Evolutionary conservation across 192 early-diverging fungal species (phyloP).

Genomic region (Fimicolochytrium jonesii): DNA sequence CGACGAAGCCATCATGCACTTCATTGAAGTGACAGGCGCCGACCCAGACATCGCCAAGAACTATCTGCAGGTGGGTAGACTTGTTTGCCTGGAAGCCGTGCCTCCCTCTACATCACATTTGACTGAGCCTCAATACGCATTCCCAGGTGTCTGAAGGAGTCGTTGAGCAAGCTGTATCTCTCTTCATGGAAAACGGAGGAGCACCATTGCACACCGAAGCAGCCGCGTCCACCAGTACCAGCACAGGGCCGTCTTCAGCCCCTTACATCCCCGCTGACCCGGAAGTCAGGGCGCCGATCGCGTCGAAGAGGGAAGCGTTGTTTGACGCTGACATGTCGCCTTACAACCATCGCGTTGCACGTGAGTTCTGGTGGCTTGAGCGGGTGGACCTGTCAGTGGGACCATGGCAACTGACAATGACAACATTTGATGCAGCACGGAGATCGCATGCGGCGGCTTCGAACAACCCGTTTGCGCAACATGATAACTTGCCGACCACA

Average conservation of each 20-base stretch:
- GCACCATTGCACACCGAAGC: slow-evolving; percentile 39
- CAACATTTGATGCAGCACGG: too few relatives aligned
- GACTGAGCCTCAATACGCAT: too few relatives aligned
- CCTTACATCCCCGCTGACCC: not conserved
- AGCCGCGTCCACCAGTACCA: slow-evolving; percentile 3
- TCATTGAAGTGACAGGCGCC: slow-evolving; percentile 63
- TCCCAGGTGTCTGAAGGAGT: slow-evolving; percentile 70
- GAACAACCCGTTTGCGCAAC: too few relatives aligned
- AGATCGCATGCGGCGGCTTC: too few relatives aligned
- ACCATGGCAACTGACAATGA: too few relatives aligned
- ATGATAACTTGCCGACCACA: too few relatives aligned
- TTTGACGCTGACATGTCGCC: slow-evolving; percentile 16
- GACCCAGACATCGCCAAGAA: slow-evolving; percentile 60
- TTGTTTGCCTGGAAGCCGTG: too few relatives aligned
- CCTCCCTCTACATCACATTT: too few relatives aligned
- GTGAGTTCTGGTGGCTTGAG: too few relatives aligned
- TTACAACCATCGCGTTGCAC: too few relatives aligned
- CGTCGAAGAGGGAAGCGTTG: slow-evolving; percentile 61
- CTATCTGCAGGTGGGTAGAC: slow-evolving; percentile 61
- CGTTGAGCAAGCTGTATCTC: slow-evolving; percentile 69
- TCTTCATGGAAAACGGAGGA: slow-evolving; percentile 83
- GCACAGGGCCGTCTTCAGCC: slow-evolving; percentile 45
- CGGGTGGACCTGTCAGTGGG: too few relatives aligned
- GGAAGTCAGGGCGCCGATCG: slow-evolving; percentile 79
- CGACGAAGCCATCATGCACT: slow-evolving; percentile 26